Conservation (phyloP, 441 rosid species). For the Euphorbia celastroides region DNA sequence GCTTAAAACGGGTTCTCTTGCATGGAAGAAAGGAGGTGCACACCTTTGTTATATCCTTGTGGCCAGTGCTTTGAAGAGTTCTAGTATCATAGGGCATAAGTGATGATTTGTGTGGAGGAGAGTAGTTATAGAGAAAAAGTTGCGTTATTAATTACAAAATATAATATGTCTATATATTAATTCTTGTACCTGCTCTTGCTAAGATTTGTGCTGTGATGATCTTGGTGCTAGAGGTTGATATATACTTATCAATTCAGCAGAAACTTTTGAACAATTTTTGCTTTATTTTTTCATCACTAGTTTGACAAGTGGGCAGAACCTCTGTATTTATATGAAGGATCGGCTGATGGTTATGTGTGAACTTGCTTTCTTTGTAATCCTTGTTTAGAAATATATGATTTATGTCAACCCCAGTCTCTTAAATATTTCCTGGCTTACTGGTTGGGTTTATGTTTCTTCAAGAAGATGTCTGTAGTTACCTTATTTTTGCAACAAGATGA, state of each 20-base stretch:
- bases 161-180: no score
- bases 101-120: background rate
- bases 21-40: background rate
- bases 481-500: no score
- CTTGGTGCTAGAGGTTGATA: background rate
- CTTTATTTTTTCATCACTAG: background rate
- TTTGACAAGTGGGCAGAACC: background rate
- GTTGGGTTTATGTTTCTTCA: background rate
- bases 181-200: background rate
- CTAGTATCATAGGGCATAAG: no score
- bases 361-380: background rate
- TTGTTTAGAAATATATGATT: background rate
- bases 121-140: background rate
- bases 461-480: no score
- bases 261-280: background rate
- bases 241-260: background rate
- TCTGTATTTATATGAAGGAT: background rate
- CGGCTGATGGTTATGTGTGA: background rate
- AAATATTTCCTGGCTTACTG: background rate
- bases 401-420: background rate
- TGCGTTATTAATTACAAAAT: background rate
- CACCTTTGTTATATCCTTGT: no score
- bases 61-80: no score
- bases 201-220: background rate
- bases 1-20: background rate